Evolutionary conservation across 352 stramenopile genomes (phyloP), one percentile per base, ranked within the genome.

Genomic region (Albugo candida): DNA sequence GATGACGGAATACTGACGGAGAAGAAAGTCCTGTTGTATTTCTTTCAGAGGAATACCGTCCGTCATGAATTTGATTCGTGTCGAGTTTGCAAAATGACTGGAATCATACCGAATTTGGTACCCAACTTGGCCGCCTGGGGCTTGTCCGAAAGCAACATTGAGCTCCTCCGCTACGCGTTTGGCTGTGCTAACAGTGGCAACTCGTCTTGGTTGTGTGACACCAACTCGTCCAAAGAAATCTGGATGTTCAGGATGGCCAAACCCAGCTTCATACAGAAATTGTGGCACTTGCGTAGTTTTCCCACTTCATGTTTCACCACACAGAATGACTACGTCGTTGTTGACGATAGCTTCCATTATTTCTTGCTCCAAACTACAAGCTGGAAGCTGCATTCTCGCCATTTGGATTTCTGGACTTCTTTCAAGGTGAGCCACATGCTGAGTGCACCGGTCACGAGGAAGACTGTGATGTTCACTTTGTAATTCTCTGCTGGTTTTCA

Each of bases 41-140:
- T 97, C 95, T 59, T 95, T 88, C n/a, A 99, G 67, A 36, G 99
- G 60, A 51, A 99, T 97, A 53, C 95, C 95, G 59, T 99, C 95
- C 5, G 95, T 99, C 94, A 99, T 98, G 60, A 99, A 99, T 63
- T 99, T 98, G 45, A 99, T 74, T 8, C 78, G 72, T 13, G 89
- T 98, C 17, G 78, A 57, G 18, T 73, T 48, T 24, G 84, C 81
- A 8, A 98, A 64, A 35, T 96, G 92, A 41, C 84, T 83, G 5
- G 70, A 82, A 63, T 99, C 96, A 59, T 98, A 98, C 54, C 95
- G 87, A 31, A 98, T 99, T 63, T 98, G 91, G 65, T 99, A 99
- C 5, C 89, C 86, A 10, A 99, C 94, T 34, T 82, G 63, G 2
- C 72, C 71, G 20, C 43, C 24, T 2, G 67, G 55, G 1, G 52